Base-by-base conservation (phyloP, 345 rosid species). In the Gossypium thurberi region DNA sequence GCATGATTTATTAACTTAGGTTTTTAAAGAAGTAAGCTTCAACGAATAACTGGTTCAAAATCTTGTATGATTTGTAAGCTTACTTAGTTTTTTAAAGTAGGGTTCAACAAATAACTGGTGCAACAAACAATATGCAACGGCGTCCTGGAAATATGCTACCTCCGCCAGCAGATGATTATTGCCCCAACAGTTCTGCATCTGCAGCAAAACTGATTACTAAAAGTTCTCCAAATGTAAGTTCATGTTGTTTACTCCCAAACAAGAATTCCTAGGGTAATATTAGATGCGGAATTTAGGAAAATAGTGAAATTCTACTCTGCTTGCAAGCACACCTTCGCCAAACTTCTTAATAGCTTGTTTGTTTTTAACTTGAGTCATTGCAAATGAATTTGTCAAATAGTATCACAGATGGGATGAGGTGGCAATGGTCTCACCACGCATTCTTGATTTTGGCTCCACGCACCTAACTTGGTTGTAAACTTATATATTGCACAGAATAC, bases 81-180 rank as follows among this genome's bases (percentile, higher is more conserved):
- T 57, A 57, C 21, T 52, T 53, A n/a, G 37, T 58, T 58, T 37
- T 59, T 13, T 59, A 59, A 59, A 59, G 9, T 25, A 91, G 94
- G 74, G 97, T 92, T 71, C 96, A 90, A 74, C 91, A 91, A 83
- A 87, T 94, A 63, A 85, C 93, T 28, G 90, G 93, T 73, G 81
- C 85, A 57, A 74, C 89, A 78, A 88, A 70, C 74, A 79, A 79
- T 80, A 53, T 83, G 80, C 87, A 83, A 68, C 70, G 86, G 40
- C 86, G 86, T 11, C 73, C 93, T 11, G 97, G 98, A 72, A 86
- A 64, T 79, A 70, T 81, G 77, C 76, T 94, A 78, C 98, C 98
- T 65, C 95, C 97, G 11, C 92, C 98, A 2, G 3, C 84, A 28
- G 95, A 89, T 88, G 93, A 88, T 76, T 84, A 79, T 77, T 78